Conservation (phyloP, 495 filamentous ascomycete species). For the Darksidea phi region DNA sequence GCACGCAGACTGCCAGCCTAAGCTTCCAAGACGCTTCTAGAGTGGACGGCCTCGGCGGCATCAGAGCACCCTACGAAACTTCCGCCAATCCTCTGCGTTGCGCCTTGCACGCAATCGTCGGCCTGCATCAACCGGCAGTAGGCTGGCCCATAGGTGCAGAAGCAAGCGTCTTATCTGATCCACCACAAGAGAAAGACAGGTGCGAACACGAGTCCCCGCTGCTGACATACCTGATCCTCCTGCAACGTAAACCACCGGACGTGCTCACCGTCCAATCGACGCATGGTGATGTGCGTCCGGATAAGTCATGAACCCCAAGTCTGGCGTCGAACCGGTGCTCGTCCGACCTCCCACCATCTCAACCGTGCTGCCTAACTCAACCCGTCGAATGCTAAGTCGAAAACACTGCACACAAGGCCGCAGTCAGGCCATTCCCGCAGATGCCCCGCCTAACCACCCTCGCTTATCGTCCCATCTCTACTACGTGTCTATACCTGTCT, state of each 20-base stretch:
- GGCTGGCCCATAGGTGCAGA: conserved; percentile 5
- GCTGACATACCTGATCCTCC: conserved; percentile 10
- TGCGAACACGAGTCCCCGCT: background rate
- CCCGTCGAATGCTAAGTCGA: conserved; percentile 11
- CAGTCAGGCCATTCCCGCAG: background rate
- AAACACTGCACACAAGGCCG: background rate
- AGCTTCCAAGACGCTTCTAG: background rate
- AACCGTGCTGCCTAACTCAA: conserved; percentile 4
- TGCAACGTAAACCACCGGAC: conserved; percentile 7
- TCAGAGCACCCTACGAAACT: too few relatives aligned
- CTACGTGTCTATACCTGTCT: background rate
- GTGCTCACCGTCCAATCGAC: background rate
- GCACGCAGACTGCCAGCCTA: background rate
- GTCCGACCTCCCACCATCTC: background rate
- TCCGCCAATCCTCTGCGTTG: conserved; percentile 4
- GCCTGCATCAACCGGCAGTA: background rate
- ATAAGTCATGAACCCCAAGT: background rate
- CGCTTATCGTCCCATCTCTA: background rate
- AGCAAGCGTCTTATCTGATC: conserved; percentile 7
- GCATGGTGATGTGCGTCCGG: background rate
- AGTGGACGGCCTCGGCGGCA: background rate
- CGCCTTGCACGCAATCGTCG: background rate
- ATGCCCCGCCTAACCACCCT: background rate
- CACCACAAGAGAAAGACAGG: too few relatives aligned
- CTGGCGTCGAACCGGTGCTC: background rate